Base-by-base conservation (phyloP, 2,329 filamentous ascomycete genomes). In the Volutella citrinella region DNA sequence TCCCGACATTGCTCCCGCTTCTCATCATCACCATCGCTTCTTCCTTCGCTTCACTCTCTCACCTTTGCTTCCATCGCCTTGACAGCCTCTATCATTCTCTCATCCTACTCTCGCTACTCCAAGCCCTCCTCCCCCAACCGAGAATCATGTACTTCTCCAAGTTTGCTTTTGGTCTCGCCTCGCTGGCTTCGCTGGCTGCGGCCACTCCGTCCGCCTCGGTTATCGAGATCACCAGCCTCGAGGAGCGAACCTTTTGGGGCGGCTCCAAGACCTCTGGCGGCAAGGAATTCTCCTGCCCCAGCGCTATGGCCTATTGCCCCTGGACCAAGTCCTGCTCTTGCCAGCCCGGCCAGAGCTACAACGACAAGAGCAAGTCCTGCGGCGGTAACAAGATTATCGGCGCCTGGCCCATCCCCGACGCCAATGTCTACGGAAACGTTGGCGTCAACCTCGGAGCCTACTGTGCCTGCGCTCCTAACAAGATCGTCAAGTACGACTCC, bases 261-360 rank as follows among this genome's bases (percentile, higher is more conserved):
- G 20, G 20, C 20, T 8, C 9, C 20, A 22, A 22, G 20, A 22
- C 20, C 20, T 22, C 20, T 12, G 20, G 20, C 12, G 20, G 9
- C 20, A 22, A 22, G 20, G 20, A 22, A 43, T 63, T 60, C 53
- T 36, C 36, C 23, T 64, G 61, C 51, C 60, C 60, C 21, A 36
- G 33, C 10, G 39, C 41, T 46, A 63, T 64, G 61, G 41, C 31
- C 45, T 64, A 64, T 56, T 57, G 54, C 50, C 51, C 55, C 38
- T 64, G 61, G 61, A 56, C 54, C 38, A 57, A 56, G 46, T 36
- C 67, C 19, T 73, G 70, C 53, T 52, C 68, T 12, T 70, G 69
- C 38, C 41, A 60, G 11, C 59, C 65, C 11, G 68, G 66, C 37
- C 58, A 64, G 52, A 51, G 57, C 34, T 61, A 60, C 40, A 63